These are phyloP conservation scores for Scutellaria minor DNA, from an alignment of 257 asterid genomes.

Conservation along the genomic window DNA sequence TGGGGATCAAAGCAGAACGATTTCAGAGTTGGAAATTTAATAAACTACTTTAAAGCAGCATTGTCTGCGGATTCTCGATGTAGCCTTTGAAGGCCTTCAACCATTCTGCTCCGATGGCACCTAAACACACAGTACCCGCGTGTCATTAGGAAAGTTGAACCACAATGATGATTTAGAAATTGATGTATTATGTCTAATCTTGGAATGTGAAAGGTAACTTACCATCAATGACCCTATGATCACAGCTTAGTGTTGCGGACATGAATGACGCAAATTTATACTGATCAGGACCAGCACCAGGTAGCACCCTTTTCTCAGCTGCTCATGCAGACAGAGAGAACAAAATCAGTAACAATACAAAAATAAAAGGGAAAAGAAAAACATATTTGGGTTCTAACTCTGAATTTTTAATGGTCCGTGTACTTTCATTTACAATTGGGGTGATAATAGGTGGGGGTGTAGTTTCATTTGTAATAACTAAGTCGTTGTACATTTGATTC, in stretches of 20 bases:
- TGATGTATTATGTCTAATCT: too few relatives aligned
- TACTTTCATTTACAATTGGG: background rate
- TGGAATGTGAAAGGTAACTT: slow-evolving; percentile 28
- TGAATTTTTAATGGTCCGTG: background rate
- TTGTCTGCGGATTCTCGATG: slow-evolving; percentile 90
- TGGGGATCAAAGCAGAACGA: slow-evolving; percentile 34
- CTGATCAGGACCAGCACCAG: slow-evolving; percentile 73
- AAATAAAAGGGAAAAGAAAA: background rate
- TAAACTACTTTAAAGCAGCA: slow-evolving; percentile 65
- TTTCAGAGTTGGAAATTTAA: background rate
- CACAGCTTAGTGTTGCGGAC: slow-evolving; percentile 93
- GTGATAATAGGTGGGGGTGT: too few relatives aligned
- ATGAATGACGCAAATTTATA: slow-evolving; percentile 67
- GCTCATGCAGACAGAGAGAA: slow-evolving; percentile 38
- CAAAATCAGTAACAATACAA: slow-evolving; percentile 4
- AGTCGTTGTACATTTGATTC: too few relatives aligned
- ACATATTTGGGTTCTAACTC: background rate
- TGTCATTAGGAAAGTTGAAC: slow-evolving; percentile 24
- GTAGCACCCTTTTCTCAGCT: slow-evolving; percentile 94
- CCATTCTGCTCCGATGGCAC: slow-evolving; percentile 99
- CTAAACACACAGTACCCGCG: slow-evolving; percentile 48
- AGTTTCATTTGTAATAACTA: too few relatives aligned
- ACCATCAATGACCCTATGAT: slow-evolving; percentile 98
- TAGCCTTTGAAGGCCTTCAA: slow-evolving; percentile 95
- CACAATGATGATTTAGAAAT: background rate